Percentiles rank a stretch among this genome's conserved stretches.
Evolutionary conservation across 345 rosid species (phyloP).

Genomic region (Acer campestre): DNA sequence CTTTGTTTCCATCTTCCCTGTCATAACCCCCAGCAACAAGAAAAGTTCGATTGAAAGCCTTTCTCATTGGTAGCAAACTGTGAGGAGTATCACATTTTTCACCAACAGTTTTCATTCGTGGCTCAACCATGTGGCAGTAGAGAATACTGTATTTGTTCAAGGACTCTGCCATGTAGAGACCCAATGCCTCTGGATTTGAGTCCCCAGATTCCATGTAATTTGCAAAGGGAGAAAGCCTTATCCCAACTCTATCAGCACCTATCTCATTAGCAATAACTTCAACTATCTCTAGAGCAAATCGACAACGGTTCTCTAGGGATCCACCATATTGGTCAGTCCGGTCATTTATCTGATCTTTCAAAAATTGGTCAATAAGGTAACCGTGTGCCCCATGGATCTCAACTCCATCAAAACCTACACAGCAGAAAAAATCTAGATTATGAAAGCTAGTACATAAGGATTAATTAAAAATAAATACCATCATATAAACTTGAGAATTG

Average conservation of each 20-base stretch:
- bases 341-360: constrained; percentile 70
- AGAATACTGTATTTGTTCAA: constrained; percentile 53
- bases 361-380: constrained; percentile 61
- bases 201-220: constrained; percentile 51
- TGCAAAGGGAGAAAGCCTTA: constrained; percentile 64
- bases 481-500: background rate
- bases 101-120: constrained; percentile 45
- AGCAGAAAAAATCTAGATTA: too few species aligned
- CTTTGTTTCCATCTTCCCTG: constrained; percentile 53
- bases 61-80: constrained; percentile 57
- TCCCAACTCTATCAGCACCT: constrained; percentile 63
- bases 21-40: constrained; percentile 62
- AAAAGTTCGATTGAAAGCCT: constrained; percentile 64
- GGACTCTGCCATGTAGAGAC: constrained; percentile 57
- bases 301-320: constrained; percentile 61
- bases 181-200: constrained; percentile 64
- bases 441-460: too few species aligned
- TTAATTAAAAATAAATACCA: too few species aligned
- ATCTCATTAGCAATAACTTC: constrained; percentile 63
- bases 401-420: constrained; percentile 70
- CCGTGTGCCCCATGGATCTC: constrained; percentile 79
- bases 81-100: constrained; percentile 35
- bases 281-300: constrained; percentile 58
- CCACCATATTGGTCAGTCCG: constrained; percentile 71
- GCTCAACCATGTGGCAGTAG: constrained; percentile 71